These are phyloP conservation scores for Xylaria nigripes DNA, from an alignment of 495 filamentous ascomycete species.

Conservation along the genomic window DNA sequence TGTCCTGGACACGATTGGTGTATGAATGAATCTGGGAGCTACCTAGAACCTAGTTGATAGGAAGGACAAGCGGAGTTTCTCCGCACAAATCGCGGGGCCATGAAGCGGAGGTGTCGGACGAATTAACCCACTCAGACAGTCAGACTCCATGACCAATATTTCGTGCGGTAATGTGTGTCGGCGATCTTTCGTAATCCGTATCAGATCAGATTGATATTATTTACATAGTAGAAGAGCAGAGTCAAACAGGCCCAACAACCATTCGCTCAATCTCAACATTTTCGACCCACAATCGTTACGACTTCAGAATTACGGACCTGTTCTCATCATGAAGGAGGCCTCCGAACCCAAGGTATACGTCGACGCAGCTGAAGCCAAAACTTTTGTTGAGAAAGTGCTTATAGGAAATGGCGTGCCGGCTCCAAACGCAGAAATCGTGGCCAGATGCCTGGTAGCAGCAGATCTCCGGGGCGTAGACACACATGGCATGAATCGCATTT, in stretches of 20 bases:
- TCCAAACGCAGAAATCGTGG: conserved; percentile 50
- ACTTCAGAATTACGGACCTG: background rate
- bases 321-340: conserved; percentile 17
- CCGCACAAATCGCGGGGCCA: background rate
- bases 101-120: conserved; percentile 2
- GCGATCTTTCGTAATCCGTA: background rate
- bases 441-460: conserved; percentile 56
- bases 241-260: too few relatives aligned
- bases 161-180: background rate
- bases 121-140: background rate
- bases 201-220: background rate
- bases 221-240: background rate
- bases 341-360: background rate
- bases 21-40: too few relatives aligned
- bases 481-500: conserved; percentile 68
- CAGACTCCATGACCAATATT: too few relatives aligned
- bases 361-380: conserved; percentile 9
- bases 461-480: conserved; percentile 73
- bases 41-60: background rate
- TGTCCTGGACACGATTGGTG: too few relatives aligned
- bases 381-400: conserved; percentile 17
- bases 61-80: background rate
- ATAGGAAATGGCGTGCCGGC: conserved; percentile 46
- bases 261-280: too few relatives aligned
- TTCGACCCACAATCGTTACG: background rate